Percentiles rank a stretch among this genome's conserved stretches.
These are phyloP conservation scores for Oleoguttula mirabilis DNA, from an alignment of 495 filamentous ascomycete genomes.

Conservation along the genomic window DNA sequence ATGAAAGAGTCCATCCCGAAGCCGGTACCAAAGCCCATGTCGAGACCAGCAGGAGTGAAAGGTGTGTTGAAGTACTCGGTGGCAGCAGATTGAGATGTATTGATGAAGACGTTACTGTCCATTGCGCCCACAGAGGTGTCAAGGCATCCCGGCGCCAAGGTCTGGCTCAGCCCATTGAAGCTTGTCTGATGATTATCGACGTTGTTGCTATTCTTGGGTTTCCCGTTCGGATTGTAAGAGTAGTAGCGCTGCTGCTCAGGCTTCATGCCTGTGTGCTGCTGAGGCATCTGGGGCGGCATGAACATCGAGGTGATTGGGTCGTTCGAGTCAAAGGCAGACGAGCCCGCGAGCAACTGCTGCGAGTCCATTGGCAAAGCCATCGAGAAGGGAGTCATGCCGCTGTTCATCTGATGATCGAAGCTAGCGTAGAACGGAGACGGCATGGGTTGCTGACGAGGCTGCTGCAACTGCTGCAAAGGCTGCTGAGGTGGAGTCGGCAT, in stretches of 20 bases:
- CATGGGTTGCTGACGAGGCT: background rate
- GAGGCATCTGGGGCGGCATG: constrained; percentile 1
- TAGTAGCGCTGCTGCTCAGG: constrained; percentile 31
- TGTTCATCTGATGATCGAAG: constrained; percentile 5
- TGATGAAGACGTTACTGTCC: background rate
- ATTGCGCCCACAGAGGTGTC: constrained; percentile 7
- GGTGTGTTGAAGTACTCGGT: background rate
- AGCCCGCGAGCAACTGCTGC: constrained; percentile 34
- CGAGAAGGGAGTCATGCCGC: constrained; percentile 30
- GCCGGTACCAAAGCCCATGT: background rate
- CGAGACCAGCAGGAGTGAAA: background rate
- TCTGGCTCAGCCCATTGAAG: constrained; percentile 20
- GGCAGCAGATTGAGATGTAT: background rate
- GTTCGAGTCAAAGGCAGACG: constrained; percentile 28
- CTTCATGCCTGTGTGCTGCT: constrained; percentile 12
- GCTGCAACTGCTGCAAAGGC: constrained; percentile 1
- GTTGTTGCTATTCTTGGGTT: constrained; percentile 4
- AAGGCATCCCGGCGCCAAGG: constrained; percentile 7
- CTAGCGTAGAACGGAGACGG: constrained; percentile 5
- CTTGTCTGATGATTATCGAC: background rate
- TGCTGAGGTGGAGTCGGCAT: background rate
- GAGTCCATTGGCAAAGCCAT: constrained; percentile 37
- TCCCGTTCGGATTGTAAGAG: constrained; percentile 28
- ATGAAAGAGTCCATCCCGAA: background rate
- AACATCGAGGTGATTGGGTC: background rate